Base-by-base conservation (phyloP, 768 basidiomycete genomes). In the Termitomyces sp. region DNA sequence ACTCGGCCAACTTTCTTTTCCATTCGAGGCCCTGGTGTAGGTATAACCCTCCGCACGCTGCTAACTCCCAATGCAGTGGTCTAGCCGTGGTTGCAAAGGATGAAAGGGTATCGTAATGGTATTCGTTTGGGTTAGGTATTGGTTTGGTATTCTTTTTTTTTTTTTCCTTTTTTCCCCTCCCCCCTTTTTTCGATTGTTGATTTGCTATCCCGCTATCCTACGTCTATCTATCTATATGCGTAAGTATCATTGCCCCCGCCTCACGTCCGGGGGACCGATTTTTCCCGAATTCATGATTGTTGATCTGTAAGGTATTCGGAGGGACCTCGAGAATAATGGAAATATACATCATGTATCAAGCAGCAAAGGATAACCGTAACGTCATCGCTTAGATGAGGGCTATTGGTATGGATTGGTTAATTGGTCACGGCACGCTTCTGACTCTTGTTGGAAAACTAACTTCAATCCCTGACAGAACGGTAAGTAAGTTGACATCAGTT, bases 221-320 rank as follows among this genome's bases (percentile, higher is more conserved):
- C 21, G 39, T 54, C 30, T 46, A 37, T 54, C 34, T 55, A 43
- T 47, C 37, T 44, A 44, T 55, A 61, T 60, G 61, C 61, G 63
- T 64, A 64, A 64, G 63, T 64, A 64, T 64, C 45, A 56, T 55
- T 52, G 45, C 63, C 59, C 52, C 55, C 61, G 60, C 55, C 60
- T 61, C 63, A 59, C 42, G 59, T 47, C 55, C 50, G 63, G 60
- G 59, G 57, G 53, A 4, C 54, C 46, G 8, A 32, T 56, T 53
- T 40, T 44, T 16, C 17, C 52, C n/a, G 3, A 55, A 47, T 47
- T 40, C 21, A 44, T 19, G 21, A 23, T 35, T 12, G 16, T 44
- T 27, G n/a, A 2, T 17, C 11, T 41, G 46, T 32, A 47, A 47
- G 32, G 45, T 32, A n/a, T n/a, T n/a, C n/a, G n/a, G n/a, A n/a